Conservation (phyloP, 2,329 filamentous ascomycete species). For the Allantophomopsis lycopodina region DNA sequence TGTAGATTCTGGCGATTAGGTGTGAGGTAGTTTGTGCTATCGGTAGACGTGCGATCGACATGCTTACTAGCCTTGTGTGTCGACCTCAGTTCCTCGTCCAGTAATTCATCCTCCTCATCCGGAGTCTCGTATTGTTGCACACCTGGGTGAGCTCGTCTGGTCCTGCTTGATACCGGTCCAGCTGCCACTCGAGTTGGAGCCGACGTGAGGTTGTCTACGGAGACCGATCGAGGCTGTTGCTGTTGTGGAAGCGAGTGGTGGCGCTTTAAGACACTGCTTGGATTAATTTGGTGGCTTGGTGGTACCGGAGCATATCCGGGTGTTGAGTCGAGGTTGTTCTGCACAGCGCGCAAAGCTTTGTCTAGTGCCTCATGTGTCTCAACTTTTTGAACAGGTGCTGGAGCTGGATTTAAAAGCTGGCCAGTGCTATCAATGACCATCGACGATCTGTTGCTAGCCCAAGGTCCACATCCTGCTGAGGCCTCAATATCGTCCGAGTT, state of each 20-base stretch:
- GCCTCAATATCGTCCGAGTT: conserved; percentile 79
- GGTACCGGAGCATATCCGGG: conserved; percentile 27
- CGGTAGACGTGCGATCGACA: conserved; percentile 32
- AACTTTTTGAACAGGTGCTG: conserved; percentile 25
- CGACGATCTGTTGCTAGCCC: conserved; percentile 75
- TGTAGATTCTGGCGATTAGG: conserved; percentile 35
- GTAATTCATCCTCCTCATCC: conserved; percentile 89
- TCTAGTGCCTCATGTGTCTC: conserved; percentile 47
- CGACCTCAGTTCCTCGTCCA: conserved; percentile 76
- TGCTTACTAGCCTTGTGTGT: conserved; percentile 63
- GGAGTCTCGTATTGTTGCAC: conserved; percentile 84
- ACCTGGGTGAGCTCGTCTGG: conserved; percentile 65
- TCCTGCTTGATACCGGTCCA: conserved; percentile 63
- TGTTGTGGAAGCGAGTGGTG: conserved; percentile 52
- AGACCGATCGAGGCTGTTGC: conserved; percentile 34
- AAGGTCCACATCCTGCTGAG: conserved; percentile 83
- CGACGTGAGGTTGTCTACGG: conserved; percentile 48
- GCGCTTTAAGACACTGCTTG: conserved; percentile 42
- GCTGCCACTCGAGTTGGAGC: conserved; percentile 32
- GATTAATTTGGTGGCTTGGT: conserved; percentile 34
- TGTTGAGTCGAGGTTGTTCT: conserved; percentile 32
- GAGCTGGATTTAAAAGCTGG: background rate
- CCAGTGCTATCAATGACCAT: conserved; percentile 55
- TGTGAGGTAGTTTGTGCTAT: conserved; percentile 5
- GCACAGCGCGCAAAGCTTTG: conserved; percentile 39